Evolutionary conservation across 306 rosid species (phyloP).

Genomic region (Cucurbita ficifolia): DNA sequence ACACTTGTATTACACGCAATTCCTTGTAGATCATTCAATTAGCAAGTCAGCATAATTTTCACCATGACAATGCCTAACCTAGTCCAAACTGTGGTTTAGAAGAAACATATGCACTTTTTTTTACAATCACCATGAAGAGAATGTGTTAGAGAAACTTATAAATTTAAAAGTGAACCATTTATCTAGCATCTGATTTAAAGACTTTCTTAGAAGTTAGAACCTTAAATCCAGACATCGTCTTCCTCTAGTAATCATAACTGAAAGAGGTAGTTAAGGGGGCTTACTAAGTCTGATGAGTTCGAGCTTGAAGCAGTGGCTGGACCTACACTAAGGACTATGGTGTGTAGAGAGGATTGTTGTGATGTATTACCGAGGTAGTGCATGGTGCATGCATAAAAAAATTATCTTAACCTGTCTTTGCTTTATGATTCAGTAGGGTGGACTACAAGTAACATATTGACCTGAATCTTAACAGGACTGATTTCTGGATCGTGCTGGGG

Average conservation of each 20-base stretch:
- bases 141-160: not conserved
- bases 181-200: not conserved
- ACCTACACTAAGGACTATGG: not conserved
- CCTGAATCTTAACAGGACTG: not conserved
- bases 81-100: not conserved
- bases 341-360: not conserved
- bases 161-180: not conserved
- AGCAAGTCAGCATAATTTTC: not conserved
- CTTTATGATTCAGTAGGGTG: not conserved
- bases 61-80: not conserved
- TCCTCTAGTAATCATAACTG: not conserved
- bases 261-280: not conserved
- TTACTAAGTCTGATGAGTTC: not conserved
- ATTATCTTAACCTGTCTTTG: not conserved
- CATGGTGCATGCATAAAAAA: not conserved
- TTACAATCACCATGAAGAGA: not conserved
- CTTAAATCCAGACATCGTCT: not conserved
- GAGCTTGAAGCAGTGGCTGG: not conserved
- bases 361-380: not conserved
- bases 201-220: not conserved
- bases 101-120: not conserved
- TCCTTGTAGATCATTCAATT: not conserved
- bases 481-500: not conserved
- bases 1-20: not conserved
- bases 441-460: not conserved